A percentile compares a stretch with the other conserved stretches of the same genome.
phyloP scores from a whole-genome alignment of 768 basidiomycete species.

The Calvatia gigantea region DNA sequence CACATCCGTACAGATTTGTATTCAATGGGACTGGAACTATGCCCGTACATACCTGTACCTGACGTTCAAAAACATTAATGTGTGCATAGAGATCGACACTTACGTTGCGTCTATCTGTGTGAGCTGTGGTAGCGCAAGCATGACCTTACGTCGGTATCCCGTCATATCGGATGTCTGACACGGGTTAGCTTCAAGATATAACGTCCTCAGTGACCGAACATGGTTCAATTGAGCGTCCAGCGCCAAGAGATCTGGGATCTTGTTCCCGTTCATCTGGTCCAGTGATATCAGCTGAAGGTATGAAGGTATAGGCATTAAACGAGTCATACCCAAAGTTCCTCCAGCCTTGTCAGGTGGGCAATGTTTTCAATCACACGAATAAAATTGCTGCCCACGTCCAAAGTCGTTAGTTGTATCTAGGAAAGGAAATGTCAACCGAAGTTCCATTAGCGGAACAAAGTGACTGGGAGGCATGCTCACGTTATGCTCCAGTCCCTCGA shows the following conservation, averaged over 20 bases:
- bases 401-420: constrained; percentile 68
- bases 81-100: constrained; percentile 28
- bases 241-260: constrained; percentile 65
- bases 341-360: constrained; percentile 70
- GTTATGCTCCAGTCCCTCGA: constrained; percentile 86
- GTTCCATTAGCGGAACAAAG: not conserved
- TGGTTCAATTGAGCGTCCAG: constrained; percentile 65
- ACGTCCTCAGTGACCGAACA: constrained; percentile 67
- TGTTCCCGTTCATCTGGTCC: constrained; percentile 80
- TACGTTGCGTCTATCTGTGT: constrained; percentile 96
- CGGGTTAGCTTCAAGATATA: constrained; percentile 96
- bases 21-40: not conserved
- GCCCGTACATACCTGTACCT: constrained; percentile 9
- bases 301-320: not conserved
- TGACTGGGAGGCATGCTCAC: constrained; percentile 38
- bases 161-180: constrained; percentile 76
- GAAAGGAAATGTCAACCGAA: constrained; percentile 1
- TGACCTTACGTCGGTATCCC: constrained; percentile 85
- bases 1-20: not conserved
- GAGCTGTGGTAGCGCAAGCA: constrained; percentile 82
- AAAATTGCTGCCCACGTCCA: constrained; percentile 88
- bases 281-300: constrained; percentile 4
- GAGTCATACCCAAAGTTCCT: constrained; percentile 87
- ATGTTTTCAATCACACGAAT: constrained; percentile 78
- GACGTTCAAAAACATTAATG: not conserved